Percentiles rank a stretch among this genome's conserved stretches.
phyloP scores from a whole-genome alignment of 805 yeast species.

The Nakazawaea ambrosiae region DNA sequence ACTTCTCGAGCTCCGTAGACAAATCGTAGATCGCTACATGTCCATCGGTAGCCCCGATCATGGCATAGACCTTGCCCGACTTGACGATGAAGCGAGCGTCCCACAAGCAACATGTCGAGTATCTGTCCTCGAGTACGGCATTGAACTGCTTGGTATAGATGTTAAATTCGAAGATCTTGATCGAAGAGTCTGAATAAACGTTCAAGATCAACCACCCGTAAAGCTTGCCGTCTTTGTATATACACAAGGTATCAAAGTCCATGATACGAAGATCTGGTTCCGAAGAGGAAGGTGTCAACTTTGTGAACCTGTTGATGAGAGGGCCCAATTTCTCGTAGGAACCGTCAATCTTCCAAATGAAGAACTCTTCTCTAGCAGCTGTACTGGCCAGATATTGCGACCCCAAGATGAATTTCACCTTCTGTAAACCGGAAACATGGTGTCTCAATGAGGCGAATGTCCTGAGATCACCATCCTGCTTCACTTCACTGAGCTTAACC shows the following conservation, averaged over 20 bases:
- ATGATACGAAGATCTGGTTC: constrained; percentile 84
- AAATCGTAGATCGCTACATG: constrained; percentile 57
- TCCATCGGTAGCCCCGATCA: constrained; percentile 82
- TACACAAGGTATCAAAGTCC: constrained; percentile 61
- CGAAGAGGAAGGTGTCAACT: constrained; percentile 45
- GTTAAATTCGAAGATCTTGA: constrained; percentile 57
- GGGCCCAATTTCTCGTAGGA: constrained; percentile 27
- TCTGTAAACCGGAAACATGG: constrained; percentile 88
- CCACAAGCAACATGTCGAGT: constrained; percentile 73
- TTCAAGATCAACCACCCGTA: constrained; percentile 51
- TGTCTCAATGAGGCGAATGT: constrained; percentile 59
- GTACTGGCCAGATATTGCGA: constrained; percentile 37
- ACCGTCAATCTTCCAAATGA: constrained; percentile 61
- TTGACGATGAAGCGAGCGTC: constrained; percentile 42
- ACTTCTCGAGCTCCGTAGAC: constrained; percentile 15
- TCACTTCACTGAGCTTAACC: constrained; percentile 45
- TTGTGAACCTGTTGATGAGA: constrained; percentile 39
- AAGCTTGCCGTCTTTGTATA: constrained; percentile 18
- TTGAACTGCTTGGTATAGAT: constrained; percentile 29
- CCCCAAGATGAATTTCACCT: constrained; percentile 50
- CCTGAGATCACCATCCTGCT: constrained; percentile 33
- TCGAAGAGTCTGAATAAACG: constrained; percentile 80
- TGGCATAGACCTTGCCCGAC: constrained; percentile 25
- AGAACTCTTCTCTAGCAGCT: constrained; percentile 85
- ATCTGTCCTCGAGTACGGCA: constrained; percentile 39